phyloP scores from a whole-genome alignment of 441 rosid species.

The Rhodomyrtus psidioides region DNA sequence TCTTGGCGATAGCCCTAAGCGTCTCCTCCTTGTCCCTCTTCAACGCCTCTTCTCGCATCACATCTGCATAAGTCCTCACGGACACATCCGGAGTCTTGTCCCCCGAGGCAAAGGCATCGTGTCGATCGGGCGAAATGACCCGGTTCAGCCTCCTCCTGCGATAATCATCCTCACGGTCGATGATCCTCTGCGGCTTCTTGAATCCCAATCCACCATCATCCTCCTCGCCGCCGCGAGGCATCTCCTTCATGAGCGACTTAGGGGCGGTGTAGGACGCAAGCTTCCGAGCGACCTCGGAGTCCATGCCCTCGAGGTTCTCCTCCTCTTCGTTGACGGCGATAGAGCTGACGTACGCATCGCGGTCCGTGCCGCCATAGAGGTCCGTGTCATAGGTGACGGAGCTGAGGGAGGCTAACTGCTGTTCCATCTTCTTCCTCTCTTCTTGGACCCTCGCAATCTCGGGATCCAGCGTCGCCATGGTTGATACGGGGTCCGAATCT shows the following conservation, averaged over 20 bases:
- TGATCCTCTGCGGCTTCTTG: conserved; percentile 55
- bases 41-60: conserved; percentile 80
- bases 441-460: conserved; percentile 88
- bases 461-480: conserved; percentile 38
- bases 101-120: conserved; percentile 81
- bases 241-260: conserved; percentile 62
- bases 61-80: conserved; percentile 69
- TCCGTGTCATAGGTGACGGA: conserved; percentile 69
- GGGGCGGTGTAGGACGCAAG: conserved; percentile 95
- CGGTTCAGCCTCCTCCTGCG: conserved; percentile 70
- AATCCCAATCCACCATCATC: conserved; percentile 46
- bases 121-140: conserved; percentile 80
- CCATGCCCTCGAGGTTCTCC: conserved; percentile 48
- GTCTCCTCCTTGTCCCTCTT: conserved; percentile 68
- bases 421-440: conserved; percentile 62
- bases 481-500: not conserved
- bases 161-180: conserved; percentile 85
- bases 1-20: conserved; percentile 59
- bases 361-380: conserved; percentile 70
- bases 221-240: conserved; percentile 54
- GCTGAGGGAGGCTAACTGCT: conserved; percentile 67
- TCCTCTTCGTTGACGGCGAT: conserved; percentile 88
- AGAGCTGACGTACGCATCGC: conserved; percentile 56
- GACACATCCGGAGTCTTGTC: conserved; percentile 90
- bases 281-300: conserved; percentile 64